Evolutionary conservation across 1,284 basidiomycete species (phyloP), one percentile per base, ranked within the genome.

Genomic region (Ustilago nuda): DNA sequence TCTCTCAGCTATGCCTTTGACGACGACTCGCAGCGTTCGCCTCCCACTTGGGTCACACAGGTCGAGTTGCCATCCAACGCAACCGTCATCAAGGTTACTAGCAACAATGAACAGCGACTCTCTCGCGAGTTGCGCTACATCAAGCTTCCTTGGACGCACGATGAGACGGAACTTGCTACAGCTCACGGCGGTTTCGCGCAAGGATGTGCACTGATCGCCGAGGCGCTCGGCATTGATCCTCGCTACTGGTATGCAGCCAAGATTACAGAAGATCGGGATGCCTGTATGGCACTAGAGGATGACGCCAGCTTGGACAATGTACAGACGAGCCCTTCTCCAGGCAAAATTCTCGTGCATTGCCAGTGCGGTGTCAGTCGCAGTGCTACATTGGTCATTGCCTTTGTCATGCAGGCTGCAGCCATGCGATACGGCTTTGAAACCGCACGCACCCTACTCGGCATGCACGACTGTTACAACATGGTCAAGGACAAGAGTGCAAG

Each of bases 361-460:
- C 95, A 98, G 88, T 97, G 95, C 86, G 95, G 95, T 76, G 93
- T 98, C 33, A 97, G 94, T 27, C 91, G 95, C 75, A 95, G 93
- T 27, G 95, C 95, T 17, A 98, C 95, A 1, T 88, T 98, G 79
- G 90, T 93, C 54, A 96, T 98, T 71, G 95, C 95, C 39, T 91
- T 97, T 75, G 93, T 97, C 75, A 98, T 98, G 95, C 91, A 93
- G 59, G 93, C 94, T 37, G 94, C 95, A 19, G 91, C 92, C 43
- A 88, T 90, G 56, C 91, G 90, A 56, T 90, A 91, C 2, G 81
- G 73, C 9, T 79, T 68, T 32, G 64, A 72, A 11, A 60, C 36
- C 15, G 63, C 71, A 8, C 60, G 81, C 54, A 64, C 61, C 13
- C 71, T 85, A n/a, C 60, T 78, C 19, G 87, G 93, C 54, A 97